Evolutionary conservation across 129 eudicot genomes (phyloP).

Genomic region (Saussurea involucrata): DNA sequence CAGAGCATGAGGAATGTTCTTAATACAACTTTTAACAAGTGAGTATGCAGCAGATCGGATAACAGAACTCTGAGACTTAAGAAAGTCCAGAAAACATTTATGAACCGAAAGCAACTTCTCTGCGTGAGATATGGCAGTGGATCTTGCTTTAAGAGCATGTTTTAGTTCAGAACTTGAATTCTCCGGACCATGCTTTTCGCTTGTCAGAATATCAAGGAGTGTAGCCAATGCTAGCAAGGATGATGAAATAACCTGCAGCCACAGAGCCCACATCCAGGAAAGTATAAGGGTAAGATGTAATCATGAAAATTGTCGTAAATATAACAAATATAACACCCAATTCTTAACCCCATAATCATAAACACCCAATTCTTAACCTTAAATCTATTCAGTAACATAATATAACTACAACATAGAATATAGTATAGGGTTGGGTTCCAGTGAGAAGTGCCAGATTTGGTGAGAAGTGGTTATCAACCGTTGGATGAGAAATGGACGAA

Average conservation of each 20-base stretch:
- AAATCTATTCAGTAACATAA: not conserved
- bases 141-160: conserved; percentile 60
- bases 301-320: not conserved
- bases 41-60: conserved; percentile 81
- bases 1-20: conserved; percentile 62
- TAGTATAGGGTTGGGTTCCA: no score
- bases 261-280: not conserved
- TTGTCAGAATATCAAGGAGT: conserved; percentile 57
- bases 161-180: conserved; percentile 47
- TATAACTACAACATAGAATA: not conserved
- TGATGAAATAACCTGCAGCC: conserved; percentile 77
- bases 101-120: conserved; percentile 56
- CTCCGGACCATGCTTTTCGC: conserved; percentile 42
- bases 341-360: not conserved
- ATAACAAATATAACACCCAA: not conserved
- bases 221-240: conserved; percentile 82
- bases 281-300: not conserved
- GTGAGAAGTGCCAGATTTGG: no score
- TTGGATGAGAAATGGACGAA: no score
- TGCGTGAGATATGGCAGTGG: conserved; percentile 55
- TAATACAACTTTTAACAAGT: conserved; percentile 56
- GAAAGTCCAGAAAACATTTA: conserved; percentile 61
- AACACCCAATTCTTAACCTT: not conserved
- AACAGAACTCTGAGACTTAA: conserved; percentile 57
- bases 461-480: no score